phyloP scores from a whole-genome alignment of 352 stramenopile species.

The Phytopythium vexans region DNA sequence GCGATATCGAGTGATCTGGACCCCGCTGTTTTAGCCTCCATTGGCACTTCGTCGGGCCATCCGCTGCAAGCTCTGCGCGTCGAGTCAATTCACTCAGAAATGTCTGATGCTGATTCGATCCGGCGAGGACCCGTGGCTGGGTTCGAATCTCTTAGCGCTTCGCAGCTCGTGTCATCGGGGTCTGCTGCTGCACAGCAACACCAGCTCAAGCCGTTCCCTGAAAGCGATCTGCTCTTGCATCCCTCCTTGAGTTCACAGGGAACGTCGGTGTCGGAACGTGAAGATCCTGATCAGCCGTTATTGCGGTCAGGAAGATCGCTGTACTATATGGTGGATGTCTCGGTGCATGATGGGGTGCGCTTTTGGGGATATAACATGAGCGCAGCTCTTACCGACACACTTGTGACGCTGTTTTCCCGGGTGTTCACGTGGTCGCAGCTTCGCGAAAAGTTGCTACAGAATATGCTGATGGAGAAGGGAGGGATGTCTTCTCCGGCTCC shows the following conservation, averaged over 20 bases:
- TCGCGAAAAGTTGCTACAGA: constrained; percentile 56
- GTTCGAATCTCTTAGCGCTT: constrained; percentile 4
- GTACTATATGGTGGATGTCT: constrained; percentile 76
- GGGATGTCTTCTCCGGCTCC: constrained; percentile 45
- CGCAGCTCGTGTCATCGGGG: neutral
- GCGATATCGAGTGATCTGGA: neutral
- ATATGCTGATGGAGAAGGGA: constrained; percentile 57
- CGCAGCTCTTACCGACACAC: constrained; percentile 44
- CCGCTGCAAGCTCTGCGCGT: constrained; percentile 15
- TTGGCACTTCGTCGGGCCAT: neutral
- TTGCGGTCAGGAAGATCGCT: constrained; percentile 23
- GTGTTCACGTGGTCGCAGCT: constrained; percentile 75
- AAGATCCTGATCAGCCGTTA: neutral
- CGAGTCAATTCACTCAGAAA: constrained; percentile 71
- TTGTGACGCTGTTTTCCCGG: constrained; percentile 48
- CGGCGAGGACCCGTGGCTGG: constrained; percentile 1
- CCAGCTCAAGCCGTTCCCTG: constrained; percentile 24
- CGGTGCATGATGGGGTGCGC: constrained; percentile 42
- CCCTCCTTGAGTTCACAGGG: constrained; percentile 7
- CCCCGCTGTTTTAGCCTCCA: no score
- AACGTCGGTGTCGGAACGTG: neutral
- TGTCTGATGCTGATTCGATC: constrained; percentile 53
- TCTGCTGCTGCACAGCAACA: neutral
- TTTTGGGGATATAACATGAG: constrained; percentile 85
- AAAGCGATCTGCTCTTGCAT: constrained; percentile 60